Evolutionary conservation across 768 basidiomycete genomes (phyloP), one percentile per base, ranked within the genome.

Genomic region (Vararia minispora): DNA sequence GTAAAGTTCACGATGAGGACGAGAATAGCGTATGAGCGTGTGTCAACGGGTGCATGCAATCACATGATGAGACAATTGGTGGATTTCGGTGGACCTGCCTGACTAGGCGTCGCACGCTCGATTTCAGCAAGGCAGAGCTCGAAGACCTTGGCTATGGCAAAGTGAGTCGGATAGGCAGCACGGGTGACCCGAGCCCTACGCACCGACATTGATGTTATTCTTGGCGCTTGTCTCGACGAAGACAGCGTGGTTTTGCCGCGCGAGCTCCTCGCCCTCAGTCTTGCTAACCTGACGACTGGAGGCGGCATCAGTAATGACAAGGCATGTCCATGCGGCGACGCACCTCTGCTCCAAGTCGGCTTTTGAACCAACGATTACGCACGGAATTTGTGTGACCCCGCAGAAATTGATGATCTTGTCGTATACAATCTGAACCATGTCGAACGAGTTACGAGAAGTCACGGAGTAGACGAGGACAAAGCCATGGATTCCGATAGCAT

Each of bases 401-500:
- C 80, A 81, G 54, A 86, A 92, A 59, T 86, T 75, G 50, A 86
- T 60, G 47, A 97, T 87, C 72, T 92, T 94, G 71, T 95, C 84
- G 54, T 94, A 83, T 35, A 95, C 74, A 54, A 87, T 79, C 56
- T 82, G 76, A 49, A 97, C 72, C 88, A 97, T 95, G 51, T 97
- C 82, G 66, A 95, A 97, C 7, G 87, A 90, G 52, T 79, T 77
- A 42, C 80, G 69, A 14, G 84, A 87, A 4, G 87, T 73, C 59
- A 98, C 89, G 3, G 87, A 87, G 65, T 97, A 99, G 31, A 97
- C 92, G 51, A 99, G 77, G 53, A 99, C 75, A 58, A 86, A 99
- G 54, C 94, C 94, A 54, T 99, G 92, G 52, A 94, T 89, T 37
- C 94, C 94, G 51, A 97, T 88, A 28, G 90, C 91, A 54, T 97